Base-by-base conservation (phyloP, 352 stramenopile genomes). In the Discostella stelligera region DNA sequence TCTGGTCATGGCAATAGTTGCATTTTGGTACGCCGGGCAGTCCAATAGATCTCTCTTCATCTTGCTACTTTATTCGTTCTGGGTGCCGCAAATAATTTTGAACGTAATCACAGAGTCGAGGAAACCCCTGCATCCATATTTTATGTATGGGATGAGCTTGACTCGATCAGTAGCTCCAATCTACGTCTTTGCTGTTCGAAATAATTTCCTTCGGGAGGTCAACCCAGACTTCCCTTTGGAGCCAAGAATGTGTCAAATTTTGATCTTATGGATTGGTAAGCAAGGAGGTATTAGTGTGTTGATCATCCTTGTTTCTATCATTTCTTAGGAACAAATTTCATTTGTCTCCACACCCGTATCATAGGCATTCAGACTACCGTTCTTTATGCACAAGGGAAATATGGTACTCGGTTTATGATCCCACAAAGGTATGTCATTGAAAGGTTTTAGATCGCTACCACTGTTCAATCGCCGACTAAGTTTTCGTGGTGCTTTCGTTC, bases 61-160 rank as follows among this genome's bases (percentile, higher is more conserved):
- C 1, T 91, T 99, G 62, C 66, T 97, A 11, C 93, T 96, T 77
- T 98, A 98, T 77, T 98, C 95, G 20, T 99, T 99, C 85, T 99
- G 97, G 97, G 86, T 99, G 10, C 97, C 97, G 20, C 97, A 99
- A 86, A 99, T 99, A 61, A 88, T 98, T 44, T 90, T 96, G 71
- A 98, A 98, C 80, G 92, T 97, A 7, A 89, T 96, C 54, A 94
- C 94, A 9, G 95, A 98, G 79, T 91, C 96, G 8, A 94, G 95
- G 54, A 97, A 95, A 76, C 95, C 96, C 16, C 94, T 99, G 64
- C 94, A 98, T 80, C 67, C 86, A 3, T 91, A 95, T 11, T 99
- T 98, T 61, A 77, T 99, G 20, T 95, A 97, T 65, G 95, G 95
- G 50, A 98, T 98, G 86, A 97, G 93, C 64, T 67, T 92, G 5